Percentiles rank a stretch among this genome's conserved stretches.
phyloP scores from a whole-genome alignment of 805 yeast genomes.

The Candida vaughaniae region DNA sequence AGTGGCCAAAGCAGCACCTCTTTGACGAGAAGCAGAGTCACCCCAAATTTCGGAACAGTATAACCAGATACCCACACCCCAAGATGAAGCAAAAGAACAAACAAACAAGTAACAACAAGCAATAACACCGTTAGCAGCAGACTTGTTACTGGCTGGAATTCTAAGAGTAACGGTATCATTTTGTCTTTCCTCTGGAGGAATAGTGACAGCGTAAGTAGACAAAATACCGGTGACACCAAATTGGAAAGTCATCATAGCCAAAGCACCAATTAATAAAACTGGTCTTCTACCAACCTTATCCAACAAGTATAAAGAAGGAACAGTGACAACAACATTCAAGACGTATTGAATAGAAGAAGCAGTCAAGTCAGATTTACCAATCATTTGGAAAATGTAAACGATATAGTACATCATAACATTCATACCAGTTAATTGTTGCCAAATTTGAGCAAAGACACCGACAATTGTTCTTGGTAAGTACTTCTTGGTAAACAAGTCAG shows the following conservation, averaged over 20 bases:
- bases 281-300: slow-evolving; percentile 67
- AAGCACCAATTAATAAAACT: slow-evolving; percentile 45
- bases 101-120: slow-evolving; percentile 54
- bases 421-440: slow-evolving; percentile 65
- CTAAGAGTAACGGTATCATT: slow-evolving; percentile 25
- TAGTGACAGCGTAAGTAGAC: slow-evolving; percentile 30
- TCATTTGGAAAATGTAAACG: slow-evolving; percentile 61
- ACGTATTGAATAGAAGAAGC: slow-evolving; percentile 58
- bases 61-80: slow-evolving; percentile 56
- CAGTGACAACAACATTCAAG: slow-evolving; percentile 50
- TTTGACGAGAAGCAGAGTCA: slow-evolving; percentile 49
- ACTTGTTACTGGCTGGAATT: slow-evolving; percentile 30
- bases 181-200: slow-evolving; percentile 18
- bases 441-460: slow-evolving; percentile 51
- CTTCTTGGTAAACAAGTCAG: slow-evolving; percentile 48
- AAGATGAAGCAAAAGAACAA: slow-evolving; percentile 49
- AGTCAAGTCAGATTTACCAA: slow-evolving; percentile 53
- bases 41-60: slow-evolving; percentile 63
- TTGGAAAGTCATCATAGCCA: slow-evolving; percentile 37
- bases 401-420: slow-evolving; percentile 68
- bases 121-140: slow-evolving; percentile 44
- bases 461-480: slow-evolving; percentile 47
- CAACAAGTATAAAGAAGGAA: slow-evolving; percentile 56
- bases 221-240: slow-evolving; percentile 36
- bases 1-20: slow-evolving; percentile 66